Evolutionary conservation across 306 rosid genomes (phyloP), one percentile per base, ranked within the genome.

Genomic region (Spatholobus suberectus): DNA sequence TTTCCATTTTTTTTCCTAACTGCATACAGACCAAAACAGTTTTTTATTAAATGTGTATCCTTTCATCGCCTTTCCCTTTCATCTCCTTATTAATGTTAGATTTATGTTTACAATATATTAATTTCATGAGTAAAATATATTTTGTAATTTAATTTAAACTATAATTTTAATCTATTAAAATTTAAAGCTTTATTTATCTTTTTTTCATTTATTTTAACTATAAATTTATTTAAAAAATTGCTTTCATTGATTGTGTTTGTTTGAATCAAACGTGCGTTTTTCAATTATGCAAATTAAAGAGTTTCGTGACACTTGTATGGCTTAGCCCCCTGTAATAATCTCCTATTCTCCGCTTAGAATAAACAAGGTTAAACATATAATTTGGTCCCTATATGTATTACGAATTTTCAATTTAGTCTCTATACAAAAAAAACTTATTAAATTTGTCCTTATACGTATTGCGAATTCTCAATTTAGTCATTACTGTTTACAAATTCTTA

Each of bases 301-400:
- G 29, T 78, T 70, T 44, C 51, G 7, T 8, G 61, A 17, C 47
- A 26, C 12, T 3, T 21, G 21, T 68, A 37, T 35, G 29, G 52
- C 15, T 65, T 7, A 4, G 18, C 84, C 8, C 37, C 61, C 35
- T 73, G 79, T 51, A 10, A 1, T 12, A 55, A 14, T 6, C 23
- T 65, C 32, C 47, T 29, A 15, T 14, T 35, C 78, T 82, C 81
- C 82, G 87, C 76, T 51, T 65, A 70, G n/a, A n/a, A n/a, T n/a
- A n/a, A n/a, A n/a, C n/a, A n/a, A n/a, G n/a, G n/a, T n/a, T n/a
- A n/a, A n/a, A n/a, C n/a, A n/a, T n/a, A n/a, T n/a, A n/a, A n/a
- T n/a, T n/a, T n/a, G n/a, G n/a, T n/a, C n/a, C n/a, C n/a, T n/a
- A n/a, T n/a, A n/a, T n/a, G n/a, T n/a, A n/a, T n/a, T n/a, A n/a